Base-by-base conservation (phyloP, 805 yeast species). In the Cyberlindnera suaveolens region DNA sequence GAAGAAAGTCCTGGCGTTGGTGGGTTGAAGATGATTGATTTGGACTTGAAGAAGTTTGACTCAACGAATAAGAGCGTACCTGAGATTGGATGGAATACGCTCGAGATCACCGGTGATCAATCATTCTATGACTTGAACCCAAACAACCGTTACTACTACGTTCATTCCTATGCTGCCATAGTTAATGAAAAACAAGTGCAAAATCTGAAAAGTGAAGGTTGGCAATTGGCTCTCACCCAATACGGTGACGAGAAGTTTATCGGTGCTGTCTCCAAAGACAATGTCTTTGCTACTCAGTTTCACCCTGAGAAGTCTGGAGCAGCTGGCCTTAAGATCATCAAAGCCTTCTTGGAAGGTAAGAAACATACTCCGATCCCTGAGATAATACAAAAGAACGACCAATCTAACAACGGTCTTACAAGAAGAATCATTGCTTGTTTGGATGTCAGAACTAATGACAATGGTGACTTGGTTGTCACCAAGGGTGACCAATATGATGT, bases 401-500 rank as follows among this genome's bases (percentile, higher is more conserved):
- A 64, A 35, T 57, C 72, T 3, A 70, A 75, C 50, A 63, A 61
- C 38, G 97, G 97, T 0, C 71, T 93, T 26, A 82, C 97, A 1
- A 77, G 91, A 61, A 80, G 99, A 64, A 78, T 95, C 18, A 89
- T 93, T 65, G 99, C 99, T 0, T 93, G 99, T 63, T 66, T 93
- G 36, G 99, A 93, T 60, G 99, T 93, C n/a, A 79, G 99, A 56
- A 73, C 96, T 6, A 93, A 93, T 60, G 99, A 93, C 58, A 71
- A 70, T 32, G 99, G 99, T 29, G 99, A 93, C 61, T 73, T 93
- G 52, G 99, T 93, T 1, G 99, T 93, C 23, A 93, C 99, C 0
- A 93, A 93, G 65, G 99, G 99, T 44, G 99, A 93, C 59, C 99
- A 93, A 63, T 93, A 93, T 61, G 96, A 93, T 64, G 99, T 93